Conservation (phyloP, 192 early-diverging fungal species). For the Umbelopsis ramanniana region DNA sequence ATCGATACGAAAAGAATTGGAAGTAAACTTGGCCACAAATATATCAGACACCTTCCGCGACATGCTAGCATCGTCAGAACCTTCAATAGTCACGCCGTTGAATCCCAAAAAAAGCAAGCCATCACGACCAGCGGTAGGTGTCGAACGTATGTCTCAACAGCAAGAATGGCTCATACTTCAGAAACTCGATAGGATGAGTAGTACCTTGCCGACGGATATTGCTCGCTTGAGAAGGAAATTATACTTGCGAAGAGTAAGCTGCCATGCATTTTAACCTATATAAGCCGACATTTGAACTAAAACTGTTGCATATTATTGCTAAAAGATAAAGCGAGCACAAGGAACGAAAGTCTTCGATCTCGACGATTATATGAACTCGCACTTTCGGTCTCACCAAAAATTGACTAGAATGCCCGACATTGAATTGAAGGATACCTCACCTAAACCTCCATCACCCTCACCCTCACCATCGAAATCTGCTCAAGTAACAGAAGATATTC, state of each 20-base stretch:
- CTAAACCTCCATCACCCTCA: neutral
- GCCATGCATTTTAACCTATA: conserved; percentile 18
- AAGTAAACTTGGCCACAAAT: neutral
- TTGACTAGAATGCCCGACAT: conserved; percentile 11
- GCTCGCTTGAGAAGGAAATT: conserved; percentile 64
- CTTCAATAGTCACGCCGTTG: too few species aligned
- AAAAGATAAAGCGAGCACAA: conserved; percentile 64
- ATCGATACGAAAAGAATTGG: neutral
- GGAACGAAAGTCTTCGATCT: conserved; percentile 71
- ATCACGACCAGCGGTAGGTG: neutral
- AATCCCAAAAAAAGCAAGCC: neutral
- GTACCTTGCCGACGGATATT: conserved; percentile 44
- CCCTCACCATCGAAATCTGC: neutral
- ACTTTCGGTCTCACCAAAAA: conserved; percentile 36
- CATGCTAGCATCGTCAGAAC: neutral
- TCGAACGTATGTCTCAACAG: conserved; percentile 33
- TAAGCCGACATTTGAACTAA: neutral
- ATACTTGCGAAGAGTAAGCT: conserved; percentile 42
- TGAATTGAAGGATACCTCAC: neutral
- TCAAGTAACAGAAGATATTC: neutral
- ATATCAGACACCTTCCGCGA: neutral
- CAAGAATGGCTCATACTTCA: conserved; percentile 62
- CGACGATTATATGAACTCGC: conserved; percentile 53
- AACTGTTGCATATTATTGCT: conserved; percentile 38
- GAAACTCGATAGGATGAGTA: conserved; percentile 46